These are phyloP conservation scores for Aspergillus hancockii DNA, from an alignment of 495 filamentous ascomycete species.

Conservation along the genomic window DNA sequence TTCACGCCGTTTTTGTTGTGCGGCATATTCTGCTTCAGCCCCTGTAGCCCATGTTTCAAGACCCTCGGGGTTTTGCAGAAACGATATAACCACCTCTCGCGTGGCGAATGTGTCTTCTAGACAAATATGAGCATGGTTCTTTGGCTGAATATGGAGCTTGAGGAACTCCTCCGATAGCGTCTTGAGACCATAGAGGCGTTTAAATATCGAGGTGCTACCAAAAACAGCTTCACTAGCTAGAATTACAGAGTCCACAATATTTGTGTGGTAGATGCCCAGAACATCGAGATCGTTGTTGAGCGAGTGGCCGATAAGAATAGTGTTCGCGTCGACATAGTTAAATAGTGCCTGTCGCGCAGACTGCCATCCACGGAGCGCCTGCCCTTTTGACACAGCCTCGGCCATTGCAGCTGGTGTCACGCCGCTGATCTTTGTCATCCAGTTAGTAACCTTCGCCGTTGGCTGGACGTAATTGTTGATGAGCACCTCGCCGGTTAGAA, in stretches of 20 bases:
- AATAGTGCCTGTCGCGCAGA: slow-evolving; percentile 41
- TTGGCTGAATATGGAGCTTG: slow-evolving; percentile 31
- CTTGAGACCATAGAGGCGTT: slow-evolving; percentile 34
- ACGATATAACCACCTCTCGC: slow-evolving; percentile 42
- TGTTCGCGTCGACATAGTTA: slow-evolving; percentile 38
- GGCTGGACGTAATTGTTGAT: slow-evolving; percentile 45
- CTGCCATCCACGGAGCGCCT: slow-evolving; percentile 40
- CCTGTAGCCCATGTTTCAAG: slow-evolving; percentile 25
- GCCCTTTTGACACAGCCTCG: slow-evolving; percentile 28
- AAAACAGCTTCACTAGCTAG: slow-evolving; percentile 29
- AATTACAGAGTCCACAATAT: slow-evolving; percentile 41
- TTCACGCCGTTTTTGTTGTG: slow-evolving; percentile 6
- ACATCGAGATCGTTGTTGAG: slow-evolving; percentile 45
- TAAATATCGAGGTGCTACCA: neutral
- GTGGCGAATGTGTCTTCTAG: slow-evolving; percentile 43
- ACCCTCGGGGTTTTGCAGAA: slow-evolving; percentile 27
- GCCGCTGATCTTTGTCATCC: slow-evolving; percentile 40
- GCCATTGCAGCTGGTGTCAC: slow-evolving; percentile 32
- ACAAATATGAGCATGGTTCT: slow-evolving; percentile 36
- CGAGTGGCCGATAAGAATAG: slow-evolving; percentile 48
- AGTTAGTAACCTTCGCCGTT: slow-evolving; percentile 29
- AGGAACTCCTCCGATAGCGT: slow-evolving; percentile 30
- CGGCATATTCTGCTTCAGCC: slow-evolving; percentile 12
- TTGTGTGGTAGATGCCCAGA: slow-evolving; percentile 42
- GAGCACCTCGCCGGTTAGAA: slow-evolving; percentile 47